phyloP scores from a whole-genome alignment of 352 stramenopile genomes.

The Phytophthora palmivora region DNA sequence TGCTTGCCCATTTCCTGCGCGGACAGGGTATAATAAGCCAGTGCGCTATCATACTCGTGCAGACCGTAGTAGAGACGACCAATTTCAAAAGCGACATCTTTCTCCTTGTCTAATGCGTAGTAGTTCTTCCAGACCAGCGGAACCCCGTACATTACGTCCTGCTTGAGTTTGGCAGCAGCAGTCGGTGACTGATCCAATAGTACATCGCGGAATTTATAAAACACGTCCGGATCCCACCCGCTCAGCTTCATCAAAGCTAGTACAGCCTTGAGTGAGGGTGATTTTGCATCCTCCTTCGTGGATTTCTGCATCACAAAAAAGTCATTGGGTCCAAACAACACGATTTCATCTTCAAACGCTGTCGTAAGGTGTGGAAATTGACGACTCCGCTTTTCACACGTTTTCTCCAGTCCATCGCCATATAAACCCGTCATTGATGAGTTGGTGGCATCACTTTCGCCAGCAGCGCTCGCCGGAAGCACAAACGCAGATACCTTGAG shows the following conservation, averaged over 20 bases:
- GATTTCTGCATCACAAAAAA: conserved; percentile 95
- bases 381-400: conserved; percentile 63
- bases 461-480: conserved; percentile 45
- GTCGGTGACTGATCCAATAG: conserved; percentile 88
- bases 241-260: conserved; percentile 93
- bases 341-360: conserved; percentile 89
- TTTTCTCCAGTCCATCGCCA: conserved; percentile 61
- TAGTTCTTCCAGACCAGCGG: conserved; percentile 92
- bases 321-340: conserved; percentile 93
- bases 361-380: conserved; percentile 72
- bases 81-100: conserved; percentile 93
- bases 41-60: conserved; percentile 90
- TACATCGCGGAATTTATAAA: conserved; percentile 95
- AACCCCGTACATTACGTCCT: conserved; percentile 89
- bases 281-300: conserved; percentile 83
- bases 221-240: conserved; percentile 94
- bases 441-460: conserved; percentile 13
- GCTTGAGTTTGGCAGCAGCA: conserved; percentile 65
- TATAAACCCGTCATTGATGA: conserved; percentile 50
- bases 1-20: conserved; percentile 92
- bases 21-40: conserved; percentile 91
- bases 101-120: conserved; percentile 93
- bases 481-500: conserved; percentile 93
- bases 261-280: conserved; percentile 86
- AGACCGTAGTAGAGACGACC: conserved; percentile 94